phyloP scores from a whole-genome alignment of 129 eudicot species.

The sunflower (Helianthus annuus) region HanXRQr2.0-SUNRISE NC_035449.2:40099637-40100136 shows the following conservation, averaged over 20 bases:
- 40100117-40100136: background rate
- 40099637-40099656: conserved; percentile 80
- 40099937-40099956: conserved; percentile 7
- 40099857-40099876: background rate
- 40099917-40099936: background rate
- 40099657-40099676: conserved; percentile 66
- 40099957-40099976: background rate
- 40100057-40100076: background rate
- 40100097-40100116: background rate
- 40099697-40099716: conserved; percentile 78
- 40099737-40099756: conserved; percentile 33
- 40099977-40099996: background rate
- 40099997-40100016: background rate
- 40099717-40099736: conserved; percentile 64
- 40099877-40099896: background rate
- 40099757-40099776: conserved; percentile 38
- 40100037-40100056: background rate
- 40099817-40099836: background rate
- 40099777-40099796: conserved; percentile 17
- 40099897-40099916: background rate
- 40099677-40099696: conserved; percentile 81
- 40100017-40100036: background rate
- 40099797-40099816: background rate
- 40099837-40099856: background rate
- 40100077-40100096: background rate